These are phyloP conservation scores for Solanum virginianum DNA, from an alignment of 257 asterid genomes.

Conservation along the genomic window DNA sequence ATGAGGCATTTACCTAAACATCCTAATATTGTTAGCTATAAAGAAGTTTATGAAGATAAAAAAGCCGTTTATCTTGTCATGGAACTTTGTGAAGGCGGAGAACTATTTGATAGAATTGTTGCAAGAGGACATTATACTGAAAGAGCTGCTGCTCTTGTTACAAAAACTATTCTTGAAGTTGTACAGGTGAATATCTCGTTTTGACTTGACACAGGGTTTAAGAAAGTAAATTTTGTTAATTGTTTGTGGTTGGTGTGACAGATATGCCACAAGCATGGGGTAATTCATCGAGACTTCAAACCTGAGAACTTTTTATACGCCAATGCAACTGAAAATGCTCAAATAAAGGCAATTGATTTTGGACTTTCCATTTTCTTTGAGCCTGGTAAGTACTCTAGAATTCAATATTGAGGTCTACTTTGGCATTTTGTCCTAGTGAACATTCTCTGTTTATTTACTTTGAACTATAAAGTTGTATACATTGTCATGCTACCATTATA, in stretches of 20 bases:
- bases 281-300: conserved; percentile 74
- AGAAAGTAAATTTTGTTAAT: no score
- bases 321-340: conserved; percentile 38
- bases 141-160: conserved; percentile 62
- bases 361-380: conserved; percentile 80
- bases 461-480: not conserved
- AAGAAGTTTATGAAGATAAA: conserved; percentile 63
- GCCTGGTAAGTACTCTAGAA: conserved; percentile 23
- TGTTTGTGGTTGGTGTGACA: not conserved
- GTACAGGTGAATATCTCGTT: conserved; percentile 41
- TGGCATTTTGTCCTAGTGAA: not conserved
- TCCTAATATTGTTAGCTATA: conserved; percentile 63
- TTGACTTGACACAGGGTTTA: no score
- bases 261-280: conserved; percentile 78
- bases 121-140: conserved; percentile 76
- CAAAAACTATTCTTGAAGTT: conserved; percentile 73
- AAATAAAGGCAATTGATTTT: conserved; percentile 74
- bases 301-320: conserved; percentile 74
- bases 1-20: conserved; percentile 73
- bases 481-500: not conserved
- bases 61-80: conserved; percentile 69
- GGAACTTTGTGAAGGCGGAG: conserved; percentile 94
- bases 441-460: not conserved
- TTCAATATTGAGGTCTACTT: not conserved
- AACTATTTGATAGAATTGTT: conserved; percentile 72